Percentiles rank a stretch among this genome's conserved stretches.
Conservation (phyloP, 805 yeast genomes). For the Sungouiozyma ichnusensis region DNA sequence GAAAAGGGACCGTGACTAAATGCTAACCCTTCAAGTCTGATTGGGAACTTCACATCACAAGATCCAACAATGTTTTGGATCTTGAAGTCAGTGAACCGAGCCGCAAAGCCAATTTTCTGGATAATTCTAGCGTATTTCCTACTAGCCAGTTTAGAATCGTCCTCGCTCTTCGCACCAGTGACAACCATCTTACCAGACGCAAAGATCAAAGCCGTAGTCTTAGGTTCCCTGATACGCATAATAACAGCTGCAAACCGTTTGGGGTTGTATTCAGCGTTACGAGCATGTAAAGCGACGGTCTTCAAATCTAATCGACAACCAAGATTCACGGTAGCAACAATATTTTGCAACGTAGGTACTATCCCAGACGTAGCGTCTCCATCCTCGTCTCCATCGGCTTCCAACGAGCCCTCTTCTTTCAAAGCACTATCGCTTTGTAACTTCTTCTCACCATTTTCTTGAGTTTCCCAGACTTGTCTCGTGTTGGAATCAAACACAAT, state of each 20-base stretch:
- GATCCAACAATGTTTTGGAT: conserved; percentile 97
- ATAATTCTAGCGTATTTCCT: conserved; percentile 96
- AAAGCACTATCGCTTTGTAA: background rate
- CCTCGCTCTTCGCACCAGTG: conserved; percentile 98
- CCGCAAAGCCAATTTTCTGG: conserved; percentile 94
- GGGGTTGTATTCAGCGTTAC: conserved; percentile 98
- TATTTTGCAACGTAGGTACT: conserved; percentile 87
- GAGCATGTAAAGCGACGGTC: conserved; percentile 95
- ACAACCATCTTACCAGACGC: conserved; percentile 99
- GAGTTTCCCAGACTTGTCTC: conserved; percentile 30
- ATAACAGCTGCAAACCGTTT: conserved; percentile 98
- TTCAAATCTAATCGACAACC: conserved; percentile 93
- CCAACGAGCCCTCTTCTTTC: background rate
- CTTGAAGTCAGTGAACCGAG: conserved; percentile 95
- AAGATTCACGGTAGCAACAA: conserved; percentile 94
- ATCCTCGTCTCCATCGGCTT: conserved; percentile 29
- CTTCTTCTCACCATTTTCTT: conserved; percentile 7
- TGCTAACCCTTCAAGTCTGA: conserved; percentile 93
- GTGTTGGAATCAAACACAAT: conserved; percentile 29
- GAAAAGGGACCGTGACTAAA: conserved; percentile 98
- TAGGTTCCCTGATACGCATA: conserved; percentile 98
- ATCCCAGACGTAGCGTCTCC: conserved; percentile 85
- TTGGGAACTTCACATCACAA: conserved; percentile 97
- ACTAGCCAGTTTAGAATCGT: conserved; percentile 95
- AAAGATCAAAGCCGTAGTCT: conserved; percentile 93